phyloP scores from a whole-genome alignment of 495 filamentous ascomycete genomes.

The Gamarada debralockiae region DNA sequence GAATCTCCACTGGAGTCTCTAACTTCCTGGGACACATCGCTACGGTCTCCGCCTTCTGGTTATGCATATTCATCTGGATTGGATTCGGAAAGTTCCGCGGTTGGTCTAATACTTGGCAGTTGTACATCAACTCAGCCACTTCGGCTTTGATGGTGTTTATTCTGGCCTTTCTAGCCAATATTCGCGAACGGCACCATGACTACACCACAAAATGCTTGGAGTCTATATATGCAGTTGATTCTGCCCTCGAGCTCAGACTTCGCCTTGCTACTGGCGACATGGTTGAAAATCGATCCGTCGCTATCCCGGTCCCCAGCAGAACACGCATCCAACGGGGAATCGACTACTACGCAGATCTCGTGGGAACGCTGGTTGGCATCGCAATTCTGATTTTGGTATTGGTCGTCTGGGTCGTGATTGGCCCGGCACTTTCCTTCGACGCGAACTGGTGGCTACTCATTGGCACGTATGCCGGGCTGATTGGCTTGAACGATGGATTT shows the following conservation, averaged over 20 bases:
- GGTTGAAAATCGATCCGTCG: conserved; percentile 14
- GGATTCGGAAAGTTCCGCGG: conserved; percentile 28
- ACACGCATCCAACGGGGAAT: conserved; percentile 28
- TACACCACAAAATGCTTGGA: conserved; percentile 29
- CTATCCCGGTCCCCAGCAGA: conserved; percentile 24
- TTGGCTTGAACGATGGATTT: conserved; percentile 37
- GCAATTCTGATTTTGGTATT: conserved; percentile 30
- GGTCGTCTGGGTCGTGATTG: conserved; percentile 30
- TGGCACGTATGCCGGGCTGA: conserved; percentile 37
- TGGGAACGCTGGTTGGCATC: conserved; percentile 33
- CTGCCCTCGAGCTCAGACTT: conserved; percentile 31
- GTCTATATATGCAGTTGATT: conserved; percentile 31
- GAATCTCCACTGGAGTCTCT: conserved; percentile 23
- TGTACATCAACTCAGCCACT: conserved; percentile 39
- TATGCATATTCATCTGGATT: conserved; percentile 35
- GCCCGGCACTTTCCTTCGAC: conserved; percentile 28
- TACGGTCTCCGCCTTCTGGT: conserved; percentile 30
- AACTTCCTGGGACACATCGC: conserved; percentile 30
- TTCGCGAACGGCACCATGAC: conserved; percentile 33
- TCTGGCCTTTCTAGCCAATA: conserved; percentile 35
- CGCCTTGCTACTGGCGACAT: conserved; percentile 25
- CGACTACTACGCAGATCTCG: conserved; percentile 36
- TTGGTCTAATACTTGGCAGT: conserved; percentile 35
- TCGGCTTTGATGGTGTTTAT: conserved; percentile 35
- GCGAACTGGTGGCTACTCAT: conserved; percentile 39